Base-by-base conservation (phyloP, 768 basidiomycete species). In the Pisolithus microcarpus region DNA sequence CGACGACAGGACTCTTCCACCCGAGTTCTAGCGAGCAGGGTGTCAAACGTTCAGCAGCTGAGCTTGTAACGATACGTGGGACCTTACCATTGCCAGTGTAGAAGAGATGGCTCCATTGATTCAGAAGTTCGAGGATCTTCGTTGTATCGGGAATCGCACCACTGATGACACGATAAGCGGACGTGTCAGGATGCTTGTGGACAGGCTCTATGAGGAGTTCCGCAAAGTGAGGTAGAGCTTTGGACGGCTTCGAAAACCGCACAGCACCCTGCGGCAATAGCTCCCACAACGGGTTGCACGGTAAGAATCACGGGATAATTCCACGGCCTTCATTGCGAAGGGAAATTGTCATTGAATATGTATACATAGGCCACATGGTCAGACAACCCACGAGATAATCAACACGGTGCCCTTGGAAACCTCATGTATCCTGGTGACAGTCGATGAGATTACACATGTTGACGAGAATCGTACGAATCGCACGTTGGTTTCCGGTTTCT, bases 261-360 rank as follows among this genome's bases (percentile, higher is more conserved):
- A n/a, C 80, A 74, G 58, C 83, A 85, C 0, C 87, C 88, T 1
- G 86, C 85, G 0, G 85, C 74, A 45, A 91, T 84, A 1, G 87
- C 87, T 4, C 86, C 87, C 45, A 77, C 71, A 21, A 84, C 66
- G 3, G 85, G 84, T 38, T 76, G 75, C 6, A 85, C 61, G 5
- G 61, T 70, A 30, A 84, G 72, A 10, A 79, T 66, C 46, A 80
- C 58, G 0, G 84, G 84, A 56, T 79, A 85, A 58, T 85, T 85
- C 81, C 82, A 85, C 2, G 82, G 82, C 16, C 82, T 84, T 10
- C 43, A 46, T 36, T 11, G 7, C 18, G 28, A 36, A 40, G 23
- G 24, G 16, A 11, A 38, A 31, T 28, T 24, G 24, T 24, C 46
- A 18, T 48, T 38, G 24, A 15, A 31, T 26, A 46, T 30, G 21